These are phyloP conservation scores for Salix exigua DNA, from an alignment of 345 rosid species.

Conservation along the genomic window DNA sequence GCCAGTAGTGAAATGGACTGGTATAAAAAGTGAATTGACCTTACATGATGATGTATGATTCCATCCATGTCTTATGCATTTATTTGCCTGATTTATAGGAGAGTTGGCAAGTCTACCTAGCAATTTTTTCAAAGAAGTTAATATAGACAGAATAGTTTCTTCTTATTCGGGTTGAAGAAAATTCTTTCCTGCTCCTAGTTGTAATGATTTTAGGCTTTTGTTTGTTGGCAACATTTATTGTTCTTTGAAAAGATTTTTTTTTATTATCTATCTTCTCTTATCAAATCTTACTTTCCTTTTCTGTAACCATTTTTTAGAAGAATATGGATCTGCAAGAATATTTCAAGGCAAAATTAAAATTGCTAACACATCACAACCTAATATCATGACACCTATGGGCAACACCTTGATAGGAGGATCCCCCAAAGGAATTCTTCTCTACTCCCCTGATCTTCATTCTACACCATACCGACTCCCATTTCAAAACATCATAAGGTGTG, in stretches of 20 bases:
- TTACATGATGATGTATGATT: neutral
- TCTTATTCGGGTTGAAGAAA: neutral
- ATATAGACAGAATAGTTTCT: neutral
- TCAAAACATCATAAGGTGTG: no score
- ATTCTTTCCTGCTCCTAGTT: neutral
- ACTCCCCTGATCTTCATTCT: no score
- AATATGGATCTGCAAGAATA: neutral
- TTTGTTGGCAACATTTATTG: neutral
- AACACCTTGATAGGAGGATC: neutral
- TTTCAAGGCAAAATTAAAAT: neutral
- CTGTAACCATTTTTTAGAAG: neutral
- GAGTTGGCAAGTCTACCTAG: neutral
- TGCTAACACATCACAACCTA: neutral
- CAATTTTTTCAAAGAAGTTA: neutral
- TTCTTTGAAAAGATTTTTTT: neutral
- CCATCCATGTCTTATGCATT: neutral
- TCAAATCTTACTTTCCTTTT: neutral
- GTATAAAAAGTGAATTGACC: neutral
- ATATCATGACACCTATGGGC: neutral
- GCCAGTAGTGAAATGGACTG: neutral
- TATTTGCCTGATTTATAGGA: neutral
- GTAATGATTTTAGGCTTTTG: neutral
- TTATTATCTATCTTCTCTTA: neutral
- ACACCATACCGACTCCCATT: no score
- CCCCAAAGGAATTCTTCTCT: no score